Conservation (phyloP, 1,284 basidiomycete genomes). For the Ustilago loliicola region DNA sequence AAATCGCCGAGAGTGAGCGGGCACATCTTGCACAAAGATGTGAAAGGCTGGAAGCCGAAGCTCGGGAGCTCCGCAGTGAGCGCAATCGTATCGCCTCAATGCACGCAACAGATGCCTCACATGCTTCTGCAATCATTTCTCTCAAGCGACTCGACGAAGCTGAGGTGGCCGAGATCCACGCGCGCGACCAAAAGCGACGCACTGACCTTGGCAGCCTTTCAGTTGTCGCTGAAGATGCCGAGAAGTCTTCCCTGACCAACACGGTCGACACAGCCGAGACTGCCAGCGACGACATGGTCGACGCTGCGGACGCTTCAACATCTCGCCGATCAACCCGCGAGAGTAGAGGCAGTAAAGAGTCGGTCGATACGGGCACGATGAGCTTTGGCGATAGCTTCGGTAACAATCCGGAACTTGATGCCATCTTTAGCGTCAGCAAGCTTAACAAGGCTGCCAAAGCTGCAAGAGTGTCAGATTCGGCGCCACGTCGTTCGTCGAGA, state of each 20-base stretch:
- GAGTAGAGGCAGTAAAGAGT: conserved; percentile 13
- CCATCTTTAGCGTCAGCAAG: conserved; percentile 35
- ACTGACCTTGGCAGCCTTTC: conserved; percentile 29
- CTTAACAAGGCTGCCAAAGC: background rate
- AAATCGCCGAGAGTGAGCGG: conserved; percentile 21
- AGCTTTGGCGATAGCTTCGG: conserved; percentile 35
- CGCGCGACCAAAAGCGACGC: conserved; percentile 33
- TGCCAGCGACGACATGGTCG: conserved; percentile 12
- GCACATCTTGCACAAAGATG: conserved; percentile 18
- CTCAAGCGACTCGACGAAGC: conserved; percentile 29
- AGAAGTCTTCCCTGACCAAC: conserved; percentile 19
- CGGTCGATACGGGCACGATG: conserved; percentile 10
- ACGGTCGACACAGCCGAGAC: conserved; percentile 21
- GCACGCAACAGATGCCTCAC: background rate
- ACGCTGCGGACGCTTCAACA: conserved; percentile 8
- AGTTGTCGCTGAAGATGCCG: conserved; percentile 30
- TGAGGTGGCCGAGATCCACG: conserved; percentile 43
- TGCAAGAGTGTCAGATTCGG: background rate
- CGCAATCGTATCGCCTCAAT: conserved; percentile 16
- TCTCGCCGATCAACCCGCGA: conserved; percentile 13
- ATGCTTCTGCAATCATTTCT: conserved; percentile 10
- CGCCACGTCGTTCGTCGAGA: conserved; percentile 34
- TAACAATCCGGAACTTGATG: conserved; percentile 51
- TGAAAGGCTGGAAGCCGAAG: conserved; percentile 32
- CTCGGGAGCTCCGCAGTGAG: conserved; percentile 34